Evolutionary conservation across 2,329 filamentous ascomycete species (phyloP), one percentile per base, ranked within the genome.

Genomic region (Colletotrichum spaethianum): DNA sequence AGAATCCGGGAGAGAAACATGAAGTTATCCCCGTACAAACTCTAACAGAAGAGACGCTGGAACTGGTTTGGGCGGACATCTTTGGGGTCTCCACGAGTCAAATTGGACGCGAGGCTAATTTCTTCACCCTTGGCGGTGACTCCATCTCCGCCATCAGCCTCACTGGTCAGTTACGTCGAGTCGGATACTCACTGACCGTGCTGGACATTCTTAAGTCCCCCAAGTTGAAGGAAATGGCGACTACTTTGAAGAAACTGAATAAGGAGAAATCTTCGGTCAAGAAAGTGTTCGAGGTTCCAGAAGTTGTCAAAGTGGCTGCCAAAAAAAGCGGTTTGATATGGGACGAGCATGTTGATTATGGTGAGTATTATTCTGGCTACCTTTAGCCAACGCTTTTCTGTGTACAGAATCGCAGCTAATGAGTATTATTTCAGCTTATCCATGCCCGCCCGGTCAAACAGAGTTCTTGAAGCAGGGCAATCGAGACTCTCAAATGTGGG

Each of bases 91-190:
- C 48, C 5, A 9, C 48, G 3, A 20, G 12, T 14, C 48, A 52
- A 2, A 31, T 52, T 0, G 48, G 48, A 8, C 14, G 48, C 1
- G 48, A 52, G 26, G 26, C 48, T 7, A 52, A 52, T 26, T 52
- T 52, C 23, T 18, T 52, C 7, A 16, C 48, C 23, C 7, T 52
- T 6, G 48, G 48, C 3, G 48, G 48, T 7, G 48, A 52, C 48
- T 52, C 48, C 5, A n/a, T 52, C 14, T 14, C n/a, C 26, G 48
- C 48, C 48, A 52, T 52, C 26, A 31, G 26, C 12, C 48, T 52
- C 4, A 86, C 88, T 0, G 82, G 86, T 53, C 79, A 74, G 23
- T 62, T 74, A 55, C 79, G 78, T 56, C 67, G 70, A 38, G 33
- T 60, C 11, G 75, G 74, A 14, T 77, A 76, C 48, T 56, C 61